Evolutionary conservation across 139 green algal species (phyloP), one percentile per base, ranked within the genome.

Genomic region (Auxenochlorella pyrenoidosa): DNA sequence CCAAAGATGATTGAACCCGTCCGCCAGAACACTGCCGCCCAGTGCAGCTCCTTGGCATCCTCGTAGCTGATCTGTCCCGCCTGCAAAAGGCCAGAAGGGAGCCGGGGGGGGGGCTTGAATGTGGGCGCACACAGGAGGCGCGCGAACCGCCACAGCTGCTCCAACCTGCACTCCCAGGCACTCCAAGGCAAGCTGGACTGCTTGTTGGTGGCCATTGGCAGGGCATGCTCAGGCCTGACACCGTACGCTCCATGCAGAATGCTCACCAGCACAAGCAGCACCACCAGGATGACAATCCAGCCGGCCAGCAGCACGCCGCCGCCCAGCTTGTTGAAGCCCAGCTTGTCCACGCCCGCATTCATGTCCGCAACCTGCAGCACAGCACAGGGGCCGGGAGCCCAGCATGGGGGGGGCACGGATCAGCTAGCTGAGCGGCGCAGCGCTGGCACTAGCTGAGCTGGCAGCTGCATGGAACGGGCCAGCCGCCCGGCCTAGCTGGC

Each of bases 1-100:
- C 97, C 97, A 86, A 98, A 99, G 89, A 98, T 98, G 78, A 99
- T 93, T 68, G 93, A 96, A 8, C 97, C 97, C 1, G 90, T 97
- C 38, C 94, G 88, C 90, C 95, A 99, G 89, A 99, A 99, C 8
- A 93, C 89, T 83, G 96, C 93, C 72, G 96, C 98, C 95, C 94
- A 97, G 92, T 96, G 90, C 68, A 97, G 89, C 43, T 88, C 88
- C 36, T 90, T 92, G 84, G 86, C 77, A 83, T 89, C 66, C 21
- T 87, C 75, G 80, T 97, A 97, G 38, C 26, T 19, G 34, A 87
- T 88, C 54, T 83, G 41, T 6, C 63, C 81, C 12, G 85, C 51
- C 43, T 47, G 38, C 32, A 40, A 15, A n/a, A 5, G 38, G 58
- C 19, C 19, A 38, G 54, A 58, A 34, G 47, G 30, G 22, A 32